These are phyloP conservation scores for Gentiana dahurica DNA, from an alignment of 257 asterid species.

Conservation along the genomic window DNA sequence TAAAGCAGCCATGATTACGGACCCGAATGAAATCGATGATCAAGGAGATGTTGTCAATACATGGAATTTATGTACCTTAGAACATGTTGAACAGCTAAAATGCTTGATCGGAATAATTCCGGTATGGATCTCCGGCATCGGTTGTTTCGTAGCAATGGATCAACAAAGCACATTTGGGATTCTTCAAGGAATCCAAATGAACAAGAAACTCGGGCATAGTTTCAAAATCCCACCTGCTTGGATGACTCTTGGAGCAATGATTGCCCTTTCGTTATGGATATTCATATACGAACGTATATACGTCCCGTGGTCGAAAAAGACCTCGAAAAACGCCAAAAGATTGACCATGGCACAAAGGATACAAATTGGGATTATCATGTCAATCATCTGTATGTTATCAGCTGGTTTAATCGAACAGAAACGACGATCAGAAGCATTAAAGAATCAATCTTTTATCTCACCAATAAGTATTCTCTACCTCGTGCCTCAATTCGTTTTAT, in stretches of 20 bases:
- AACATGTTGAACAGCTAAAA: conserved; percentile 32
- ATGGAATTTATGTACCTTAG: conserved; percentile 15
- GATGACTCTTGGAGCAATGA: conserved; percentile 15
- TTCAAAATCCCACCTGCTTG: conserved; percentile 30
- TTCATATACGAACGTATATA: conserved; percentile 44
- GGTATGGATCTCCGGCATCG: conserved; percentile 19
- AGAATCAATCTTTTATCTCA: no score
- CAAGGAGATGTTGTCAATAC: conserved; percentile 7
- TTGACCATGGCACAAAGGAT: conserved; percentile 31
- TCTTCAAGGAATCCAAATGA: conserved; percentile 18
- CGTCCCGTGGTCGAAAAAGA: conserved; percentile 25
- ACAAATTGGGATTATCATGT: conserved; percentile 36
- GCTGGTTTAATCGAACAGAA: conserved; percentile 44
- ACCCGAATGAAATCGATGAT: not conserved
- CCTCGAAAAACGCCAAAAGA: conserved; percentile 28
- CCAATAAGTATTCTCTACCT: no score
- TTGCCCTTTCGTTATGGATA: conserved; percentile 34
- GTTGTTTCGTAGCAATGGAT: conserved; percentile 8
- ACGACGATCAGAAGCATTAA: not conserved
- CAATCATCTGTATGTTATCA: conserved; percentile 47
- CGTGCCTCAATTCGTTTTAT: conserved; percentile 14
- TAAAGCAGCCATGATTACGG: conserved; percentile 11
- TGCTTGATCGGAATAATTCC: conserved; percentile 21
- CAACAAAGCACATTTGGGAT: conserved; percentile 13
- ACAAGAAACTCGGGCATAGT: conserved; percentile 8